Evolutionary conservation across 495 filamentous ascomycete genomes (phyloP), one percentile per base, ranked within the genome.

Genomic region (Recurvomyces mirabilis): DNA sequence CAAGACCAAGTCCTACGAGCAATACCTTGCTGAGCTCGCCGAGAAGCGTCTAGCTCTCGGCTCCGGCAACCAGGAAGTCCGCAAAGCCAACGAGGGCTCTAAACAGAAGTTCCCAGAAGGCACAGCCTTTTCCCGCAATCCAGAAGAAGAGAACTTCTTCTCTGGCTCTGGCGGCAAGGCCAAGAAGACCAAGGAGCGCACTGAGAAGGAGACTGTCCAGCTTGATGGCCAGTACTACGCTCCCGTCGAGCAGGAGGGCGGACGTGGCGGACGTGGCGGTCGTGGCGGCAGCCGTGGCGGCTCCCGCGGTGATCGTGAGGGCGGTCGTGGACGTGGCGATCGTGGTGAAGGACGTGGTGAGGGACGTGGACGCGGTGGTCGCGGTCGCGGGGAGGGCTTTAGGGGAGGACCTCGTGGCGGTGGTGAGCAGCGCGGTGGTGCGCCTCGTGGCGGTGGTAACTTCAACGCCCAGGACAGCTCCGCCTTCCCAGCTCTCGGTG

Each of bases 41-140:
- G 81, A 84, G 68, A 86, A 82, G 69, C 84, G 81, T 65, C 67
- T 74, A 22, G 75, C 77, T 53, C 80, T 98, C 46, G 79, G 78
- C 58, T 60, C 60, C 32, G 62, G 25, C 19, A 37, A 65, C 28
- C 74, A 77, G 53, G 72, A 82, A 49, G 73, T 79, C 47, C 86
- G 89, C 66, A 76, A 87, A 68, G 73, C 91, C 58, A 95, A 94
- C 70, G 88, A 94, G 69, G 91, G 87, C 57, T 81, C 84, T 65
- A 88, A 52, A 45, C 43, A 89, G 74, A 93, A 95, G 74, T 94
- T 86, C 84, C 81, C 82, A 51, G 69, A 74, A 46, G 86, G 87
- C 58, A 88, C 85, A 69, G 71, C 83, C 47, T 61, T 95, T 46
- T 60, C 66, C 63, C 82, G 80, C 60, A 75, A 78, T 34, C 75